A percentile compares a stretch with the other conserved stretches of the same genome.
phyloP scores from a whole-genome alignment of 2,329 filamentous ascomycete genomes.

The Alternaria sp. region DNA sequence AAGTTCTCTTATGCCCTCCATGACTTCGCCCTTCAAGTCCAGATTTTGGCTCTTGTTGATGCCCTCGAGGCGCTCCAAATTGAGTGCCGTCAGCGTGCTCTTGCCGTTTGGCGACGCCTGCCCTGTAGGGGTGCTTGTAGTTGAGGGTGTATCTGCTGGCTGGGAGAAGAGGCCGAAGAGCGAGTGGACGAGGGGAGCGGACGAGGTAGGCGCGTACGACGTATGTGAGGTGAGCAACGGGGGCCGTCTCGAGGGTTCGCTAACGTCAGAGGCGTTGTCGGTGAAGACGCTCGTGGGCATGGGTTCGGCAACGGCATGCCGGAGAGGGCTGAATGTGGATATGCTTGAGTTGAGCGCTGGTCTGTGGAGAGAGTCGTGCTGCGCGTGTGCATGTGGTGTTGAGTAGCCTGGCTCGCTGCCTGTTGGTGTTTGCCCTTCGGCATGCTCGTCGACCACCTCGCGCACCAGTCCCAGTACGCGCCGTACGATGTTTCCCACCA shows the following conservation, averaged over 20 bases:
- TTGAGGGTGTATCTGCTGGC: constrained; percentile 57
- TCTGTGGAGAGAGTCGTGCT: constrained; percentile 46
- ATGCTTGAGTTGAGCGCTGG: constrained; percentile 50
- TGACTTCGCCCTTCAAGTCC: constrained; percentile 85
- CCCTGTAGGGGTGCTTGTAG: constrained; percentile 59
- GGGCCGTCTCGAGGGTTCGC: constrained; percentile 58
- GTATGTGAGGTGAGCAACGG: constrained; percentile 67
- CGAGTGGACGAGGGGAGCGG: constrained; percentile 66
- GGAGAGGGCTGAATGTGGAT: constrained; percentile 56
- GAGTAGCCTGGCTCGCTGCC: constrained; percentile 66
- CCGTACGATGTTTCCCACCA: constrained; percentile 92
- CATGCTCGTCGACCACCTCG: constrained; percentile 84
- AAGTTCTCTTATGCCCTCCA: constrained; percentile 93
- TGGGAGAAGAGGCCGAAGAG: constrained; percentile 89
- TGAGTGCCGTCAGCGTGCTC: constrained; percentile 40
- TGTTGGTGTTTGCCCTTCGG: constrained; percentile 65
- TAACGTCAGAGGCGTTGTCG: constrained; percentile 45
- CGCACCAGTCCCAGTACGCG: constrained; percentile 89
- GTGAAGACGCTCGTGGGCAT: constrained; percentile 37
- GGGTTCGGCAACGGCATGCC: constrained; percentile 49
- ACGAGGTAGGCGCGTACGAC: constrained; percentile 65
- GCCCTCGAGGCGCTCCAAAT: constrained; percentile 47
- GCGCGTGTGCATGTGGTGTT: constrained; percentile 38
- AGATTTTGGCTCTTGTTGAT: constrained; percentile 54
- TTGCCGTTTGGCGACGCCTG: constrained; percentile 58